A percentile compares a stretch with the other conserved stretches of the same genome.
phyloP scores from a whole-genome alignment of 441 rosid genomes.

The Erodium texanum region DNA sequence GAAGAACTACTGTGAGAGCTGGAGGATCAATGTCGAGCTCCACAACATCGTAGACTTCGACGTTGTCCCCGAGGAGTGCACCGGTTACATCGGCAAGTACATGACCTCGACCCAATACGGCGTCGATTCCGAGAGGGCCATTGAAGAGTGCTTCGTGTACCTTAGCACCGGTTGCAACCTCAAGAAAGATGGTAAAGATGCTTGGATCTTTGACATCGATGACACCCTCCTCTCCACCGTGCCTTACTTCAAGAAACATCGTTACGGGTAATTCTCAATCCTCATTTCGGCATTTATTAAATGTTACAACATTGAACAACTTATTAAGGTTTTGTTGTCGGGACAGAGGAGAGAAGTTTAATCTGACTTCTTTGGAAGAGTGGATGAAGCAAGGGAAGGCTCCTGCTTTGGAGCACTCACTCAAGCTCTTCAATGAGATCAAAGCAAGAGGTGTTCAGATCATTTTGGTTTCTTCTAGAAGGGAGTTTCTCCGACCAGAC shows the following conservation, averaged over 20 bases:
- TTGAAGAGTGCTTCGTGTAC: neutral
- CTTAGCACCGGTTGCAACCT: neutral
- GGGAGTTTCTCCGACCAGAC: neutral
- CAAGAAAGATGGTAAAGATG: constrained; percentile 2
- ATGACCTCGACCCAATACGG: neutral
- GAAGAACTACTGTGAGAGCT: constrained; percentile 5
- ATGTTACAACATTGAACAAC: neutral
- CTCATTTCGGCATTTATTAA: neutral
- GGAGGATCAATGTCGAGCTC: neutral
- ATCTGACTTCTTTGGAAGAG: neutral
- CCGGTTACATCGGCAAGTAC: neutral
- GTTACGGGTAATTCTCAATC: neutral
- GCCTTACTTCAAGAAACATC: neutral
- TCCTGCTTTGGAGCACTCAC: neutral
- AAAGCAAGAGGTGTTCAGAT: neutral
- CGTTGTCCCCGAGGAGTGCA: neutral
- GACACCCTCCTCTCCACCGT: constrained; percentile 6
- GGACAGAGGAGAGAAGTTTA: constrained; percentile 6
- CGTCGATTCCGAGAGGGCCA: neutral
- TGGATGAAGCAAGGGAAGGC: constrained; percentile 6
- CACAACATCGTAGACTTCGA: constrained; percentile 1
- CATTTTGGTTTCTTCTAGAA: neutral
- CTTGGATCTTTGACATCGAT: constrained; percentile 6
- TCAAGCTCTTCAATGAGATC: constrained; percentile 6
- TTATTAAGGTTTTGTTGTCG: neutral